phyloP scores from a whole-genome alignment of 768 basidiomycete species.

The Lactarius quietus region DNA sequence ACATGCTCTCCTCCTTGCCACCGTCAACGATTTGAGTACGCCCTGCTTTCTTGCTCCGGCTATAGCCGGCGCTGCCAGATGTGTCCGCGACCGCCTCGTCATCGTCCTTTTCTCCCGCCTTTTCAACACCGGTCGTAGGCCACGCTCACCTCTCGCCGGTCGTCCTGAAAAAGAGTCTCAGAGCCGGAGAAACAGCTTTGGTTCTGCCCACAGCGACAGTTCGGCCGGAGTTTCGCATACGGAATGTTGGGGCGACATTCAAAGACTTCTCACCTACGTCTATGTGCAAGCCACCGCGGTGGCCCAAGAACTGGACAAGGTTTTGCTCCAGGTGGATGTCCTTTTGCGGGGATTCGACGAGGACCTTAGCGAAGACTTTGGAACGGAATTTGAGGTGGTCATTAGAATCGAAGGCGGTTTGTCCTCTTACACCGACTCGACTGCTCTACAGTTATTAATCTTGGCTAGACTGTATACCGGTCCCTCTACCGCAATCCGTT shows the following conservation, averaged over 20 bases:
- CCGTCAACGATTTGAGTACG: conserved; percentile 45
- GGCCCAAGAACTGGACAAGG: conserved; percentile 60
- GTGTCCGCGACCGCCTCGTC: conserved; percentile 48
- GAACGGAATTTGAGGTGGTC: conserved; percentile 36
- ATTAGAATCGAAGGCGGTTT: conserved; percentile 27
- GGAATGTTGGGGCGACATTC: conserved; percentile 60
- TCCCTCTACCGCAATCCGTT: conserved; percentile 25
- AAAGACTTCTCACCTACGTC: conserved; percentile 73
- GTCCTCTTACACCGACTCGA: conserved; percentile 19
- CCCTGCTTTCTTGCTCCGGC: conserved; percentile 56
- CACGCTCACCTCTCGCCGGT: conserved; percentile 9
- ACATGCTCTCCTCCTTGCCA: conserved; percentile 49
- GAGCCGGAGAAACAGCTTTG: conserved; percentile 14
- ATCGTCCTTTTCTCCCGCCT: conserved; percentile 63
- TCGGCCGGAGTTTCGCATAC: conserved; percentile 38
- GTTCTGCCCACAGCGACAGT: conserved; percentile 16
- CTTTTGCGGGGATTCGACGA: conserved; percentile 58
- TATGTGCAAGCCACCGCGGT: conserved; percentile 84
- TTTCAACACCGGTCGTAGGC: conserved; percentile 40
- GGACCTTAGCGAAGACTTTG: conserved; percentile 38
- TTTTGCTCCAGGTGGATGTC: conserved; percentile 77
- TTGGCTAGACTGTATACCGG: conserved; percentile 25
- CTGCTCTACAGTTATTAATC: not conserved
- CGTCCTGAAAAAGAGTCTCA: conserved; percentile 3
- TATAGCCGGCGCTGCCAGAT: conserved; percentile 47